These are phyloP conservation scores for Lactarius trivialis DNA, from an alignment of 768 basidiomycete species.

Conservation along the genomic window DNA sequence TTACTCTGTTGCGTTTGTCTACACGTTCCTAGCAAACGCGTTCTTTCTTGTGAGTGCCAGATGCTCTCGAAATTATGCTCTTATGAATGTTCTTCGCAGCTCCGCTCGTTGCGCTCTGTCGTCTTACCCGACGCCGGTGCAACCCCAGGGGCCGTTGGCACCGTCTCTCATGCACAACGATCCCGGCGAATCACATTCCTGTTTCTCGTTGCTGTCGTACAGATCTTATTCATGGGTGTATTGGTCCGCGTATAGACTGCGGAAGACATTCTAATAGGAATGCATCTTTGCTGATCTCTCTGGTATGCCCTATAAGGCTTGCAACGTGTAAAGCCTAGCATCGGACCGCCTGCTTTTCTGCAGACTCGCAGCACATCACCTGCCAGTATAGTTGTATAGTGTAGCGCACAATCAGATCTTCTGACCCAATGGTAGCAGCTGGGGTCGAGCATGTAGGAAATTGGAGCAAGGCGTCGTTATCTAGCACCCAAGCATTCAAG, in stretches of 20 bases:
- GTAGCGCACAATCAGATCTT: not conserved
- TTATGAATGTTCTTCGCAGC: conserved; percentile 40
- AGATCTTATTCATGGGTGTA: conserved; percentile 81
- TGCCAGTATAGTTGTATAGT: not conserved
- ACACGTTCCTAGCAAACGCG: conserved; percentile 82
- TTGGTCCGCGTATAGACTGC: conserved; percentile 54
- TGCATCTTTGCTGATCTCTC: not conserved
- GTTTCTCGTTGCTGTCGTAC: conserved; percentile 75
- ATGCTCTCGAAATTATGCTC: not conserved
- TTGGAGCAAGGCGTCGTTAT: not conserved
- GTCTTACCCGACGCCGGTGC: conserved; percentile 74
- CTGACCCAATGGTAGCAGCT: not conserved
- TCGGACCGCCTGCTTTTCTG: not conserved
- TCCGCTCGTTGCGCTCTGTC: conserved; percentile 87
- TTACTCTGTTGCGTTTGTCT: conserved; percentile 69
- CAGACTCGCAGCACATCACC: not conserved
- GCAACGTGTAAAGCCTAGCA: too few relatives aligned
- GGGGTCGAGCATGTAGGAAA: not conserved
- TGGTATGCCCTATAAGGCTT: not conserved
- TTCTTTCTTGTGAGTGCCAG: conserved; percentile 79
- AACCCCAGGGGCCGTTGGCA: conserved; percentile 31
- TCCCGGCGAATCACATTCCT: conserved; percentile 85
- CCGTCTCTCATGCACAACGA: conserved; percentile 52
- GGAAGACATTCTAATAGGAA: not conserved
- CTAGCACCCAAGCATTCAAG: not conserved